Conservation (phyloP, 2,329 filamentous ascomycete genomes). For the Botrytis medusae region DNA sequence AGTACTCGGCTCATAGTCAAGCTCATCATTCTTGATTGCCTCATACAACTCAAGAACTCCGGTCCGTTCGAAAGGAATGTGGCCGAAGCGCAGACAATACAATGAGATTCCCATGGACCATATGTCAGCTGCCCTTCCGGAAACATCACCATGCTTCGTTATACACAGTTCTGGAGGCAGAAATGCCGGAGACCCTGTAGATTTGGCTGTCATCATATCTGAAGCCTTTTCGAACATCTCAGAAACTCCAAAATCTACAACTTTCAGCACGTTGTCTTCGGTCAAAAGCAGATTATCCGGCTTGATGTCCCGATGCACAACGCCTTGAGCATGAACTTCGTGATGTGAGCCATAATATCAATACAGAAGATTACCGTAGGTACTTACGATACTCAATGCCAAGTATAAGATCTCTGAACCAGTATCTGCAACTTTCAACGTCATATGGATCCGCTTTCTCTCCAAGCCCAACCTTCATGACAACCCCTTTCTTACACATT, state of each 20-base stretch:
- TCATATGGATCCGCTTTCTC: conserved; percentile 79
- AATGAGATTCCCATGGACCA: conserved; percentile 98
- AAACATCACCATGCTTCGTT: conserved; percentile 80
- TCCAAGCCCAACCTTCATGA: conserved; percentile 93
- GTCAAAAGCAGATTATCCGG: conserved; percentile 93
- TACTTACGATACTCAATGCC: conserved; percentile 86
- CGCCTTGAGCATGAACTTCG: conserved; percentile 84
- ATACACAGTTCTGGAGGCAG: conserved; percentile 91
- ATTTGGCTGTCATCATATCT: conserved; percentile 89
- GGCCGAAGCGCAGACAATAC: conserved; percentile 87
- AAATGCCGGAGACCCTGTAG: conserved; percentile 91
- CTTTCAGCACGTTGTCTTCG: conserved; percentile 88
- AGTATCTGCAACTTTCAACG: conserved; percentile 78
- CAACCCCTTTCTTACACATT: conserved; percentile 96
- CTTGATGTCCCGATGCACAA: conserved; percentile 96
- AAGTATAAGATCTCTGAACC: conserved; percentile 92
- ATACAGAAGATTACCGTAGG: not conserved
- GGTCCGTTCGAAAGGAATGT: conserved; percentile 78
- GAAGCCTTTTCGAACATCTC: conserved; percentile 93
- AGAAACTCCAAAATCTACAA: conserved; percentile 98
- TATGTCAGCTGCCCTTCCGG: conserved; percentile 86
- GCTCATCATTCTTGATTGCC: conserved; percentile 72
- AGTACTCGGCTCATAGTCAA: conserved; percentile 61
- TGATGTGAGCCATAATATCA: conserved; percentile 27
- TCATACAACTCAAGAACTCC: conserved; percentile 86